Percentiles rank a stretch among this genome's conserved stretches.
phyloP scores from a whole-genome alignment of 805 yeast species.

The Ogataea paradorogensis region DNA sequence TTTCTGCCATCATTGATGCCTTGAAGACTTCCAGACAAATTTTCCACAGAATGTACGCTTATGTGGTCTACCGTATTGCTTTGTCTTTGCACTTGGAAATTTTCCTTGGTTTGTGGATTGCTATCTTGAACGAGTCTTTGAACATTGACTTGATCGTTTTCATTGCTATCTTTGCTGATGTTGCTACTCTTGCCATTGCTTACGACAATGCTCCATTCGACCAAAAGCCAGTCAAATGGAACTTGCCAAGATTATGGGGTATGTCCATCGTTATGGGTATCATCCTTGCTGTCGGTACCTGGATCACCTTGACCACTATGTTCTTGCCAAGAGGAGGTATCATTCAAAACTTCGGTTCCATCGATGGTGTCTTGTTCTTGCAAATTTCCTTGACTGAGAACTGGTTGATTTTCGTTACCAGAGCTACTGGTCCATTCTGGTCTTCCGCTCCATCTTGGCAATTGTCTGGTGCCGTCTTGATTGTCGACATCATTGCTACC shows the following conservation, averaged over 20 bases:
- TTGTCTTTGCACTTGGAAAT: constrained; percentile 90
- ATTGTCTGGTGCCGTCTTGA: constrained; percentile 88
- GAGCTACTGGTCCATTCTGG: constrained; percentile 99
- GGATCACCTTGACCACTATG: constrained; percentile 95
- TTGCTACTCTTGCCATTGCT: constrained; percentile 96
- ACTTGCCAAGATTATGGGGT: constrained; percentile 96
- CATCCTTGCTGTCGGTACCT: constrained; percentile 85
- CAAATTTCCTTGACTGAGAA: constrained; percentile 94
- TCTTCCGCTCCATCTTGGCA: constrained; percentile 96
- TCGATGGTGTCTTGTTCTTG: constrained; percentile 90
- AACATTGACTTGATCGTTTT: constrained; percentile 90
- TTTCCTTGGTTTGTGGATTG: constrained; percentile 96
- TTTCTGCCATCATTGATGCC: constrained; percentile 92
- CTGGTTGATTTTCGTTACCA: constrained; percentile 95
- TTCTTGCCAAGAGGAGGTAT: constrained; percentile 89
- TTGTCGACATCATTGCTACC: constrained; percentile 88
- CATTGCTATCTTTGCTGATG: constrained; percentile 97
- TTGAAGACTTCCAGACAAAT: constrained; percentile 93
- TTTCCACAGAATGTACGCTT: constrained; percentile 99
- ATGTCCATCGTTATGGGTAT: constrained; percentile 86
- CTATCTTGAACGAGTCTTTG: constrained; percentile 81
- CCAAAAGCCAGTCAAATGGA: constrained; percentile 93
- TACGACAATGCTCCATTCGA: constrained; percentile 96
- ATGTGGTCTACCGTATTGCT: constrained; percentile 97
- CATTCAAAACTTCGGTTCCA: constrained; percentile 91